Conservation (phyloP, 192 early-diverging fungal genomes). For the Backusella mclennaniae region DNA sequence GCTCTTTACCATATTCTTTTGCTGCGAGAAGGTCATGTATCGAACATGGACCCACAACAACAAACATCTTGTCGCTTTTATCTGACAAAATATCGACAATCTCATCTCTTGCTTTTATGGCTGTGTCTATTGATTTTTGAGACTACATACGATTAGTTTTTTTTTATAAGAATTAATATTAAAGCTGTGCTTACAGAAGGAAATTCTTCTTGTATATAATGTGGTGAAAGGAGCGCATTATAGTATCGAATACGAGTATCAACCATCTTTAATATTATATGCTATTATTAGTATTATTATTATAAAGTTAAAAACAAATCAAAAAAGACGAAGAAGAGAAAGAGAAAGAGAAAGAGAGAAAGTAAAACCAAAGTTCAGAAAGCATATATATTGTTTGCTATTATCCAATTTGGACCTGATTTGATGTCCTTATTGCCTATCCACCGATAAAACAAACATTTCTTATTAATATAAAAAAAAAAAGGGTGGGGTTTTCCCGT, state of each 20-base stretch:
- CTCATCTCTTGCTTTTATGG: slow-evolving; percentile 54
- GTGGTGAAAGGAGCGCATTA: slow-evolving; percentile 86
- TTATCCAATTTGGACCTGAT: background rate
- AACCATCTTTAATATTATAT: slow-evolving; percentile 45
- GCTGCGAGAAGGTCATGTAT: slow-evolving; percentile 90
- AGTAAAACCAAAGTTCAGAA: background rate
- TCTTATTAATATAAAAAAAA: background rate
- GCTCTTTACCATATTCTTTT: slow-evolving; percentile 67
- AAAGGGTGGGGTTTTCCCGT: background rate
- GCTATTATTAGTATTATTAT: too few species aligned
- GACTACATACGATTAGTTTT: background rate
- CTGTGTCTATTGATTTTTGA: slow-evolving; percentile 26
- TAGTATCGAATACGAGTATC: slow-evolving; percentile 84
- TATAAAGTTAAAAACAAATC: too few species aligned
- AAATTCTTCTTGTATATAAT: slow-evolving; percentile 81
- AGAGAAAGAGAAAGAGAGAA: background rate
- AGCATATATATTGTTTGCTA: background rate
- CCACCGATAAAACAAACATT: background rate
- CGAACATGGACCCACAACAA: slow-evolving; percentile 92
- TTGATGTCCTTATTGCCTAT: background rate
- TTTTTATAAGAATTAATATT: background rate
- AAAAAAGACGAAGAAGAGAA: background rate
- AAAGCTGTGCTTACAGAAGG: slow-evolving; percentile 56
- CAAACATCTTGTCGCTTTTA: slow-evolving; percentile 79
- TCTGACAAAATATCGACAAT: slow-evolving; percentile 72